Base-by-base conservation (phyloP, 2,329 filamentous ascomycete genomes). In the Talaromyces piceae region DNA sequence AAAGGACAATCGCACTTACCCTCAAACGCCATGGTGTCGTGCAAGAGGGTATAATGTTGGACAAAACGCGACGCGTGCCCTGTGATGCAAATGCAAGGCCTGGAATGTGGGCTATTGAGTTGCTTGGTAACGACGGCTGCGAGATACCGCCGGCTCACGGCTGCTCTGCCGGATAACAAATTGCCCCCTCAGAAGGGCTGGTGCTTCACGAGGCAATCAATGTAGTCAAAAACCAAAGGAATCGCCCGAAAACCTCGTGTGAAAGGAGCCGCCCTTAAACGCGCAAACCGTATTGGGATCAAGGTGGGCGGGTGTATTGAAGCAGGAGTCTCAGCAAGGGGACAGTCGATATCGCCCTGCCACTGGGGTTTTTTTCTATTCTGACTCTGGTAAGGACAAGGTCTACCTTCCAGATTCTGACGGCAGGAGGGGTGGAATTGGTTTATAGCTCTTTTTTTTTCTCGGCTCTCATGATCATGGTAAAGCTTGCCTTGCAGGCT, bases 21-120 rank as follows among this genome's bases (percentile, higher is more conserved):
- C 53, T 57, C 59, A 63, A 63, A 67, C 58, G 63, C 61, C 67
- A 69, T 69, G 59, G 54, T 62, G 59, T 57, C 58, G 62, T 63
- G 57, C 56, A 56, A 59, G 54, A 48, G 55, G 50, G 51, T 57
- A 48, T 51, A 56, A 54, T 58, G 54, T 57, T 39, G 45, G 12
- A 49, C 41, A 31, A 43, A 52, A 49, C 67, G 67, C 66, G 66
- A 65, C 66, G 67, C 66, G 66, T 69, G 62, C 63, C n/a, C 65
- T 59, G 58, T 53, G 53, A 59, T 57, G 51, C 57, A 59, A 51
- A 68, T 63, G 66, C 65, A 68, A 68, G 66, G 64, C 65, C 64
- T 67, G 63, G 66, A 69, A 69, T 69, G 67, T 64, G 63, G 61
- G 61, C 61, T 67, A 66, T 67, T 43, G 61, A 58, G 57, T 61